phyloP scores from a whole-genome alignment of 2,329 filamentous ascomycete species.

The Penicillium sp. region DNA sequence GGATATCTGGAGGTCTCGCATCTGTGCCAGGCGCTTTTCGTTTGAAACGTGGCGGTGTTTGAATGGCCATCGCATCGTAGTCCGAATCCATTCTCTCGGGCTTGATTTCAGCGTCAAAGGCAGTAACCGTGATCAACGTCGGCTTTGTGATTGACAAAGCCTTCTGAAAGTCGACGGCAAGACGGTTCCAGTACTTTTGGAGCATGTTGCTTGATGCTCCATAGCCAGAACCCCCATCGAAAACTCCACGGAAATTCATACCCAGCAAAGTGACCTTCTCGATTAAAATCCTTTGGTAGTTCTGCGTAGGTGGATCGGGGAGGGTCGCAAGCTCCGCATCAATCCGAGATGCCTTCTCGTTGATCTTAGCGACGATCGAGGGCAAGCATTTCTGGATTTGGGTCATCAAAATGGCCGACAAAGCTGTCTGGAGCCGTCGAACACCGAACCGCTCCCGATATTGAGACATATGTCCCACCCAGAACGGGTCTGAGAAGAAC shows the following conservation, averaged over 20 bases:
- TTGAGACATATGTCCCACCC: slow-evolving; percentile 49
- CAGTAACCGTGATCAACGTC: slow-evolving; percentile 35
- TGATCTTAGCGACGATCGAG: slow-evolving; percentile 48
- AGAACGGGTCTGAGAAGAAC: slow-evolving; percentile 59
- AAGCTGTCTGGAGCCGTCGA: slow-evolving; percentile 51
- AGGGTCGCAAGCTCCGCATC: slow-evolving; percentile 62
- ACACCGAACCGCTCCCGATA: slow-evolving; percentile 61
- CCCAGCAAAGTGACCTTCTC: slow-evolving; percentile 66
- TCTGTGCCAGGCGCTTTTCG: slow-evolving; percentile 27
- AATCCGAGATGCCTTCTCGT: slow-evolving; percentile 59
- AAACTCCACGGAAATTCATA: slow-evolving; percentile 57
- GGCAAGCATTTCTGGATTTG: slow-evolving; percentile 46
- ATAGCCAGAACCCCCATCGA: slow-evolving; percentile 55
- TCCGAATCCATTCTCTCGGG: slow-evolving; percentile 38
- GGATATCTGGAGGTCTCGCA: slow-evolving; percentile 7
- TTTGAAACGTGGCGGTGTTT: slow-evolving; percentile 18
- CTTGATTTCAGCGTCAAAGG: slow-evolving; percentile 45
- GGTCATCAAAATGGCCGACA: slow-evolving; percentile 55
- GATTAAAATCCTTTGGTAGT: slow-evolving; percentile 70
- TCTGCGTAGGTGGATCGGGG: slow-evolving; percentile 68
- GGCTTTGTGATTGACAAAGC: slow-evolving; percentile 54
- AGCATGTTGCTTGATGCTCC: slow-evolving; percentile 45
- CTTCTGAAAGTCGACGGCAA: slow-evolving; percentile 60
- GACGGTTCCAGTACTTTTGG: slow-evolving; percentile 49
- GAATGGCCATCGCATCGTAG: slow-evolving; percentile 31